Percentiles rank a stretch among this genome's conserved stretches.
Conservation (phyloP, 1,284 basidiomycete species). For the Phellopilus nigrolimitatus region DNA sequence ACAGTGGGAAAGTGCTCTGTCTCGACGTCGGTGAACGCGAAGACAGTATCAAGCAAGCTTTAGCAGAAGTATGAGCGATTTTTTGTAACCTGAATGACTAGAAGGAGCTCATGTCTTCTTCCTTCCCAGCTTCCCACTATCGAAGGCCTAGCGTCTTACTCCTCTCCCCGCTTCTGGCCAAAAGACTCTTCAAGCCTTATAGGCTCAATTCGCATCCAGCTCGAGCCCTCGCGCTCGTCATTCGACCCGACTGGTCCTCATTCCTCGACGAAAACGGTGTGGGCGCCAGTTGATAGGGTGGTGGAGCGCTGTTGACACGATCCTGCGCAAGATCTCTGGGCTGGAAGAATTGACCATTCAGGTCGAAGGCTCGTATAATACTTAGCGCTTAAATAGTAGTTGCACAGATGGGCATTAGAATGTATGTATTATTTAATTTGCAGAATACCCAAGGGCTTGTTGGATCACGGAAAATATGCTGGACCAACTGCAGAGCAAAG, state of each 20-base stretch:
- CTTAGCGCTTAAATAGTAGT: not conserved
- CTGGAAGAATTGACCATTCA: slow-evolving; percentile 87
- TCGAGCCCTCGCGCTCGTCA: slow-evolving; percentile 53
- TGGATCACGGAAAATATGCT: not conserved
- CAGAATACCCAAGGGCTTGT: not conserved
- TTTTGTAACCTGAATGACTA: not conserved
- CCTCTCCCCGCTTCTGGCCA: slow-evolving; percentile 90
- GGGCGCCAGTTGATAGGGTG: slow-evolving; percentile 64
- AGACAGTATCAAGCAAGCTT: slow-evolving; percentile 60
- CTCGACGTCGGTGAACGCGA: slow-evolving; percentile 80
- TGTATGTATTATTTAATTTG: slow-evolving; percentile 13
- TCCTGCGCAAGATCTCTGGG: slow-evolving; percentile 72
- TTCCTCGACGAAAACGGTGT: slow-evolving; percentile 43
- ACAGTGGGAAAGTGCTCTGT: slow-evolving; percentile 85
- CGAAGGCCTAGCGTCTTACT: slow-evolving; percentile 80
- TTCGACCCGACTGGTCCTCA: slow-evolving; percentile 52
- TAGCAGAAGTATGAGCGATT: slow-evolving; percentile 61
- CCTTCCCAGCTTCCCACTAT: slow-evolving; percentile 49
- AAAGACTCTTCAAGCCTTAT: slow-evolving; percentile 84
- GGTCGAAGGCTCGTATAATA: slow-evolving; percentile 41
- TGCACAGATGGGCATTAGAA: not conserved
- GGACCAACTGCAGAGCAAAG: not conserved
- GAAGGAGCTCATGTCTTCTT: too few species aligned
- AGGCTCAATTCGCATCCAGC: slow-evolving; percentile 87
- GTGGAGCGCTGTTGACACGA: slow-evolving; percentile 68